Evolutionary conservation across 192 early-diverging fungal species (phyloP), one percentile per base, ranked within the genome.

Genomic region (Geranomyces variabilis): DNA sequence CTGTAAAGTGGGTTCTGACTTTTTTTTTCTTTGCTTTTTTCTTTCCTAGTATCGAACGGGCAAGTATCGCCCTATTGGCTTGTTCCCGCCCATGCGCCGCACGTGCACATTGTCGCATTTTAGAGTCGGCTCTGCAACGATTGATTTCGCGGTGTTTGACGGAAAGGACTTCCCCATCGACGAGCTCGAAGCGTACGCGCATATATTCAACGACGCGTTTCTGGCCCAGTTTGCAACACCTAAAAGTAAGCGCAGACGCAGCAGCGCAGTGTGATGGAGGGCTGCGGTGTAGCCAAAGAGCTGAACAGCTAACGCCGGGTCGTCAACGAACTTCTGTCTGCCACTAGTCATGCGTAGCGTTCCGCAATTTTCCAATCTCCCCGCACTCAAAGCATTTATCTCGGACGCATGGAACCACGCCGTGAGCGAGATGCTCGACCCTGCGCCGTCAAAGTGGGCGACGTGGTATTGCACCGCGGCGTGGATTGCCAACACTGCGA

Each of bases 21-120:
- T 41, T 41, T 10, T 41, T 41, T 41, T 41, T 41, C 36, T 41
- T 41, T 41, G 5, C 36, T 41, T 41, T 10, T 41, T 41, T 41
- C 36, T 10, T 41, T n/a, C n/a, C n/a, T 41, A 81, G 70, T 80
- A 75, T 65, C 74, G 80, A 10, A 79, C 77, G 21, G 80, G 80
- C 17, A 82, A 82, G 63, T 82, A 79, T 67, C 21, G 80, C 10
- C 80, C 80, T 14, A 61, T 77, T 10, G 80, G 63, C 1, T 67
- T 82, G 21, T 82, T 82, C 66, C 49, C 45, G 21, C 49, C 58
- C n/a, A 57, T 46, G 21, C 77, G 78, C 17, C 65, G 73, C 19
- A 82, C 80, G 1, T 83, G 81, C 57, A 44, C 30, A 13, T 43
- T 81, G 22, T 63, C 73, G 5, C 81, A 81, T 44, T 75, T 76